Conservation (phyloP, 768 basidiomycete genomes). For the Naematelia aurantialba region DNA sequence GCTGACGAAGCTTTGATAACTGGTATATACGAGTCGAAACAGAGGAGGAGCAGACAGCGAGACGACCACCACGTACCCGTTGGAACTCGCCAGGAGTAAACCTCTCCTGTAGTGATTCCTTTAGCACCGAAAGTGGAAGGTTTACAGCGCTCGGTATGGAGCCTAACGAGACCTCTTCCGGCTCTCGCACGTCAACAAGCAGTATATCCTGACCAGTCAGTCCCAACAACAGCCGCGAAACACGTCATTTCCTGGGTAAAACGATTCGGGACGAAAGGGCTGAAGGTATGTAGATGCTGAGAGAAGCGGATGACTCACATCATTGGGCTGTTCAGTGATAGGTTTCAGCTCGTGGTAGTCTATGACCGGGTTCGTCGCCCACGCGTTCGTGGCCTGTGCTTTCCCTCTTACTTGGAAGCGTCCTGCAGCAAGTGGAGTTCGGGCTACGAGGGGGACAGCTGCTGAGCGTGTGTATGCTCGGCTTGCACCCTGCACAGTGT, state of each 20-base stretch:
- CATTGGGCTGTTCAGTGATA: constrained; percentile 65
- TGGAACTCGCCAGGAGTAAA: constrained; percentile 46
- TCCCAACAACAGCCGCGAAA: neutral
- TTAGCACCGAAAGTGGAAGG: constrained; percentile 75
- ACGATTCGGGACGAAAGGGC: neutral
- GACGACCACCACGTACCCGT: constrained; percentile 52
- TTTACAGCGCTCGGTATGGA: constrained; percentile 90
- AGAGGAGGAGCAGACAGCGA: neutral
- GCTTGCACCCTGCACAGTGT: constrained; percentile 2
- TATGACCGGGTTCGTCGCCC: constrained; percentile 65
- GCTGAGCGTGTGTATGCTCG: constrained; percentile 1
- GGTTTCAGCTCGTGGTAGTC: constrained; percentile 78
- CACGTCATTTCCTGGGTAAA: neutral
- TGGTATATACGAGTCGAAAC: too few relatives aligned
- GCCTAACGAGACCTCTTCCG: constrained; percentile 83
- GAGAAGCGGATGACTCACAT: constrained; percentile 50
- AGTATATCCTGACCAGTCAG: constrained; percentile 42
- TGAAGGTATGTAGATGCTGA: too few relatives aligned
- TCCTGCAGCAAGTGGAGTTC: constrained; percentile 9
- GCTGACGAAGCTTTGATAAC: too few relatives aligned
- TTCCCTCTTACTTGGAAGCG: constrained; percentile 10
- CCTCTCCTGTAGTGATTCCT: constrained; percentile 61
- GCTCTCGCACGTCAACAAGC: constrained; percentile 69
- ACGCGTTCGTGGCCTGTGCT: constrained; percentile 42
- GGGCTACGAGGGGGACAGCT: constrained; percentile 4